Evolutionary conservation across 2,329 filamentous ascomycete genomes (phyloP), one percentile per base, ranked within the genome.

Genomic region (Aspergillus chevalieri): DNA sequence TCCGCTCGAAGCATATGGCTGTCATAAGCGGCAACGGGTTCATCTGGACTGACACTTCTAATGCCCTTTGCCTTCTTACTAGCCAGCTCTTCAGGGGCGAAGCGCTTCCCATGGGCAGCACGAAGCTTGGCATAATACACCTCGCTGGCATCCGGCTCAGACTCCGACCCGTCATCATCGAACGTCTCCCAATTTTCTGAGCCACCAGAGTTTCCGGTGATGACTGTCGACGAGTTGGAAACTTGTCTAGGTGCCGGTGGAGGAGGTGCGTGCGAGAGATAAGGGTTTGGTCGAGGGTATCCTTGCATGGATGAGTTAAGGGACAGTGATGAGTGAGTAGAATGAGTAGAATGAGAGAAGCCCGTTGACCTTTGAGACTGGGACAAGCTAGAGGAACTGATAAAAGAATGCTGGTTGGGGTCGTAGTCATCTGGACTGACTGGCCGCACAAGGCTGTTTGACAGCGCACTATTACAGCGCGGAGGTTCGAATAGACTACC

Each of bases 161-260:
- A 77, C 60, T 89, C 87, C 0, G 86, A 89, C 57, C 80, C 83
- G 66, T 95, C 89, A 59, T 93, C 91, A 59, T 93, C 91, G 61
- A 93, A 97, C 8, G 91, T 95, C 70, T 97, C 92, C 92, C 92
- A 97, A 67, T 97, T 97, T 71, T 97, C 92, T 3, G 89, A 95
- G 1, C 88, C 89, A 4, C 78, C 78, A 1, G 86, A 89, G n/a
- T 73, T 74, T 19, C 78, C 78, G 1, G 86, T 89, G 14, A 73
- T 74, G 19, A 75, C 71, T 2, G 74, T 74, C 2, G 88, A 91
- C 1, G 85, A 85, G 56, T 83, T 83, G 6, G 85, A 89, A 14
- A 86, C 84, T 59, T 92, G 87, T 44, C 89, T 77, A 53, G 74
- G 77, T 21, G 67, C 64, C 15, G 67, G 67, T 4, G 67, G 66